Evolutionary conservation across 2,329 filamentous ascomycete species (phyloP).

Genomic region (Lachnellula arida): DNA sequence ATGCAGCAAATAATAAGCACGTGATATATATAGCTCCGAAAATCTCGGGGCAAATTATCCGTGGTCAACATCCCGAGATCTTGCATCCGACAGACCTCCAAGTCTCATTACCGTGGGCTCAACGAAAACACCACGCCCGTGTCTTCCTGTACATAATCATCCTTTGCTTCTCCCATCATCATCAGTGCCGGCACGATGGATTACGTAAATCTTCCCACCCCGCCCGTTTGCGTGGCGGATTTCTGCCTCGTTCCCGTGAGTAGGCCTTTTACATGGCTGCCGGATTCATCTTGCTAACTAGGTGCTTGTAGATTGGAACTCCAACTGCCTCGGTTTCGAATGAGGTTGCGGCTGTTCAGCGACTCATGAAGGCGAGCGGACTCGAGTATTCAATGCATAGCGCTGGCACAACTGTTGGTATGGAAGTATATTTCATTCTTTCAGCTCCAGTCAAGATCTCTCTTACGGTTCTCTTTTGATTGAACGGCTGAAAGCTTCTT

Average conservation of each 20-base stretch:
- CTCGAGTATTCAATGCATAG: constrained; percentile 87
- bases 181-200: constrained; percentile 13
- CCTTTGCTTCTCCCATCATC: neutral
- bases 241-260: constrained; percentile 83
- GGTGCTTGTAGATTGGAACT: constrained; percentile 64
- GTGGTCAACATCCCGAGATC: neutral
- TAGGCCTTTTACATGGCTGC: constrained; percentile 10
- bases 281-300: neutral
- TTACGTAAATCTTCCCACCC: constrained; percentile 55
- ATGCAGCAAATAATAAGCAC: neutral
- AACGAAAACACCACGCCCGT: neutral
- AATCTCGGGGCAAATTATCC: neutral
- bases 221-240: constrained; percentile 74
- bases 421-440: neutral
- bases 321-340: constrained; percentile 68
- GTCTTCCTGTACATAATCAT: neutral
- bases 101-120: too few species aligned
- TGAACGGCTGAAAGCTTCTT: neutral
- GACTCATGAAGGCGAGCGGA: constrained; percentile 74
- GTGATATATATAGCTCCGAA: neutral
- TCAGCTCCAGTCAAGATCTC: neutral
- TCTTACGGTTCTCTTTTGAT: neutral
- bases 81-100: too few species aligned
- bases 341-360: constrained; percentile 85
- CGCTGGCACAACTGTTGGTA: constrained; percentile 45